Conservation (phyloP, 805 yeast genomes). For the Nakazawaea siamensis region DNA sequence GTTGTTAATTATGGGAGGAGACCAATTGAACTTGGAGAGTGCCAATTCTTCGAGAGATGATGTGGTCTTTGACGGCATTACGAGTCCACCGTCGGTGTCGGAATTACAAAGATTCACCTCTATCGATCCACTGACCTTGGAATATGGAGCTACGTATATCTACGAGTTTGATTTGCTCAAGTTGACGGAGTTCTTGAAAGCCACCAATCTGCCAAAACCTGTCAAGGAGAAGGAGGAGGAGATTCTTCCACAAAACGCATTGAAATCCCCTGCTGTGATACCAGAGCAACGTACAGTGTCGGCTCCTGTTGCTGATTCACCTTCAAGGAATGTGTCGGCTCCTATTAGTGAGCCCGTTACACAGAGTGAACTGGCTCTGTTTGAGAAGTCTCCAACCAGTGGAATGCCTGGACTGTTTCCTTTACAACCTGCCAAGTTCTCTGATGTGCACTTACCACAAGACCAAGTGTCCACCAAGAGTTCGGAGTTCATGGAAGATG, state of each 20-base stretch:
- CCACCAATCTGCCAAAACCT: background rate
- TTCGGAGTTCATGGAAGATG: background rate
- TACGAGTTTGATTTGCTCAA: conserved; percentile 25
- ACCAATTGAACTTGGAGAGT: conserved; percentile 58
- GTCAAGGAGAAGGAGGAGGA: background rate
- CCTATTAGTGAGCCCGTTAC: background rate
- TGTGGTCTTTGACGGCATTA: conserved; percentile 43
- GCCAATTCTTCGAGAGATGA: conserved; percentile 25
- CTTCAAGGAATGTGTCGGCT: too few relatives aligned
- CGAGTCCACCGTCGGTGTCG: conserved; percentile 29
- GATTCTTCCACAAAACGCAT: background rate
- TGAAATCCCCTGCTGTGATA: background rate
- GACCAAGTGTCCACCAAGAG: background rate
- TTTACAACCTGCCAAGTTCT: too few relatives aligned
- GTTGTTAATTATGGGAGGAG: conserved; percentile 87
- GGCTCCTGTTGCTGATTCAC: too few relatives aligned
- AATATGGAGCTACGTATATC: conserved; percentile 23
- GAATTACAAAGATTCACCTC: conserved; percentile 15
- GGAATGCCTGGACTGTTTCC: too few relatives aligned
- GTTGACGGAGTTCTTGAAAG: conserved; percentile 2
- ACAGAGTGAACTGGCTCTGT: background rate
- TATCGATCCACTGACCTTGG: conserved; percentile 23
- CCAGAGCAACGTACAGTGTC: background rate
- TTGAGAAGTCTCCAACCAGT: background rate
- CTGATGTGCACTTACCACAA: background rate